Conservation (phyloP, 108 stramenopile species). For the Discostella stelligeroides region DNA sequence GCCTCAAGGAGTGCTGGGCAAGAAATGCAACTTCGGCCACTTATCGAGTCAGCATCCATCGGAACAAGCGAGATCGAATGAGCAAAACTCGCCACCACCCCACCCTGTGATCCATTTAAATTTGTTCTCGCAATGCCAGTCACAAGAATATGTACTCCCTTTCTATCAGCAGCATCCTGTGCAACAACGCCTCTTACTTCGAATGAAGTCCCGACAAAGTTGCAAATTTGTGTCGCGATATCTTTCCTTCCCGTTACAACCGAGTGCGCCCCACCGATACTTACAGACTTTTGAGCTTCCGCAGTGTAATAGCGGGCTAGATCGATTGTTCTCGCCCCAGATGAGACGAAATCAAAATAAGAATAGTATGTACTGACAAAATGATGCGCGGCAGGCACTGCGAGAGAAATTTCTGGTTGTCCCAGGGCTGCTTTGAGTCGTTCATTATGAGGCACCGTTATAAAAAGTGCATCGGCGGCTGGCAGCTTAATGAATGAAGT, state of each 20-base stretch:
- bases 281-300: constrained; percentile 65
- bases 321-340: constrained; percentile 45
- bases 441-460: constrained; percentile 40
- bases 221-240: constrained; percentile 58
- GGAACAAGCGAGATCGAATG: constrained; percentile 63
- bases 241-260: constrained; percentile 55
- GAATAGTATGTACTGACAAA: constrained; percentile 65
- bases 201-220: constrained; percentile 54
- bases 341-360: constrained; percentile 32
- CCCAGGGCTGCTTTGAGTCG: constrained; percentile 42
- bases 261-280: constrained; percentile 79
- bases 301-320: constrained; percentile 58
- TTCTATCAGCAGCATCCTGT: constrained; percentile 52
- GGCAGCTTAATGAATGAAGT: constrained; percentile 18
- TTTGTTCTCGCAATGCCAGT: constrained; percentile 58
- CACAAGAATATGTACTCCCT: constrained; percentile 52
- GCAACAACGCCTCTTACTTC: constrained; percentile 69
- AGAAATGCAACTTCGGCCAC: neutral
- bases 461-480: constrained; percentile 46
- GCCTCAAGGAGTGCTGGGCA: constrained; percentile 22
- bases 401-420: constrained; percentile 25
- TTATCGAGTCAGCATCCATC: constrained; percentile 6
- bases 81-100: constrained; percentile 59
- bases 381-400: constrained; percentile 53
- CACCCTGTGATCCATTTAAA: constrained; percentile 34